Percentiles rank a stretch among this genome's conserved stretches.
Evolutionary conservation across 2,329 filamentous ascomycete species (phyloP).

Genomic region (Penicillium paneum): DNA sequence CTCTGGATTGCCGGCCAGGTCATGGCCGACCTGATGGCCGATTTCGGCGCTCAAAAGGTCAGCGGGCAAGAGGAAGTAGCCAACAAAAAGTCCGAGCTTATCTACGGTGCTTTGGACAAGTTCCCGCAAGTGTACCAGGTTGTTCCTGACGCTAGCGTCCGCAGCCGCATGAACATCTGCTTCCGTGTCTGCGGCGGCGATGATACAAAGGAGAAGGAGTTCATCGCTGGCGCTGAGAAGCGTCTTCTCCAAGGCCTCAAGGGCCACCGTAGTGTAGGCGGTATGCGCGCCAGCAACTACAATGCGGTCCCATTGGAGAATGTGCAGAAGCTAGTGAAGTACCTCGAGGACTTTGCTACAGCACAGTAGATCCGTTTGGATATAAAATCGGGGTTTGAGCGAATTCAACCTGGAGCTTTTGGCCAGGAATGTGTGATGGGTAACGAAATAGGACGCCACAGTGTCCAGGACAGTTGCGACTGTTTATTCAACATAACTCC

Average conservation of each 20-base stretch:
- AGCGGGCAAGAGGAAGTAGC: conserved; percentile 72
- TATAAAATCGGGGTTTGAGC: conserved; percentile 9
- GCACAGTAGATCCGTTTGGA: conserved; percentile 14
- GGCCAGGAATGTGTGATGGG: conserved; percentile 11
- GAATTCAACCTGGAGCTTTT: conserved; percentile 16
- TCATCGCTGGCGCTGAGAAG: conserved; percentile 69
- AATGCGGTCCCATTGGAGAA: conserved; percentile 66
- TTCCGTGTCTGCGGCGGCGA: conserved; percentile 69
- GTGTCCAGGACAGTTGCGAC: conserved; percentile 13
- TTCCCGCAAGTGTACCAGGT: conserved; percentile 71
- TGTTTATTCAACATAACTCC: conserved; percentile 24
- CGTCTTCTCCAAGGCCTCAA: conserved; percentile 74
- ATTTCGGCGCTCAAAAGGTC: conserved; percentile 64
- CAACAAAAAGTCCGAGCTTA: conserved; percentile 68
- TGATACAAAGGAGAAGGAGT: conserved; percentile 71
- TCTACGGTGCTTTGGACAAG: conserved; percentile 75
- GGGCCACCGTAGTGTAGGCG: conserved; percentile 82
- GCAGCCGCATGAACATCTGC: conserved; percentile 93
- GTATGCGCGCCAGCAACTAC: conserved; percentile 84
- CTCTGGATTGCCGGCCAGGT: conserved; percentile 89
- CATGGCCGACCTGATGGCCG: conserved; percentile 68
- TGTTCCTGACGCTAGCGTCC: conserved; percentile 69
- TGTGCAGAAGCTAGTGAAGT: conserved; percentile 42
- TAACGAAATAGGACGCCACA: conserved; percentile 11
- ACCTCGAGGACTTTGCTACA: conserved; percentile 54